Conservation (phyloP, 257 asterid genomes). For the Echium plantagineum region DNA sequence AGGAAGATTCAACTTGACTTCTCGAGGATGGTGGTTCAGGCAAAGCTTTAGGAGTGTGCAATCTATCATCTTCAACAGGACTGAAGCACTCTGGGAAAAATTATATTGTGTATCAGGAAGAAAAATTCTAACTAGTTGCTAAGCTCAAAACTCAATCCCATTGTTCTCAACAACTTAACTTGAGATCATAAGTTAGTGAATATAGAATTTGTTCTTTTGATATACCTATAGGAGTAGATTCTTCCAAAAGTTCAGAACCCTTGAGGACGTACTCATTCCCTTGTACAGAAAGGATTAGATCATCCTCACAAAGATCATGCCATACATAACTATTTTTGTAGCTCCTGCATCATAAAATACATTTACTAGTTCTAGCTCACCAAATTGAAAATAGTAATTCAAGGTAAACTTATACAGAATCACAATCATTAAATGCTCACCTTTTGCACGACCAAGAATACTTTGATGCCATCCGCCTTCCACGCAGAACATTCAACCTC, state of each 20-base stretch:
- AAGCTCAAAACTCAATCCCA: not conserved
- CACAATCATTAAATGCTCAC: slow-evolving; percentile 22
- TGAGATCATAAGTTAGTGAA: not conserved
- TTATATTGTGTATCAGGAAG: not conserved
- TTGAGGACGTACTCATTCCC: slow-evolving; percentile 87
- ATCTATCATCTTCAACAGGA: slow-evolving; percentile 43
- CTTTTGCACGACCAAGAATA: slow-evolving; percentile 99
- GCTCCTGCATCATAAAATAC: slow-evolving; percentile 36
- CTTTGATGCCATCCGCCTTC: slow-evolving; percentile 86
- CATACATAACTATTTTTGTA: slow-evolving; percentile 88
- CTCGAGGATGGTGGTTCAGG: slow-evolving; percentile 78
- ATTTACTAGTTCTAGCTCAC: not conserved
- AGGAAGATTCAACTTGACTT: slow-evolving; percentile 81
- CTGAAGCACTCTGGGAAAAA: slow-evolving; percentile 48
- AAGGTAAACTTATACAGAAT: not conserved
- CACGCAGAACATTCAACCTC: slow-evolving; percentile 75
- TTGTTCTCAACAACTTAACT: no score
- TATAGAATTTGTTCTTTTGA: not conserved
- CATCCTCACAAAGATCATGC: slow-evolving; percentile 91
- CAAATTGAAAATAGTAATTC: slow-evolving; percentile 4
- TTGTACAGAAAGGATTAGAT: slow-evolving; percentile 81
- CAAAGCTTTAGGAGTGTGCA: slow-evolving; percentile 56
- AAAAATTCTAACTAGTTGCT: not conserved
- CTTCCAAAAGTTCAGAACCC: slow-evolving; percentile 91
- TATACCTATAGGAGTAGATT: slow-evolving; percentile 27